Conservation (phyloP, 2,329 filamentous ascomycete species). For the Calonectria ilicicola region DNA sequence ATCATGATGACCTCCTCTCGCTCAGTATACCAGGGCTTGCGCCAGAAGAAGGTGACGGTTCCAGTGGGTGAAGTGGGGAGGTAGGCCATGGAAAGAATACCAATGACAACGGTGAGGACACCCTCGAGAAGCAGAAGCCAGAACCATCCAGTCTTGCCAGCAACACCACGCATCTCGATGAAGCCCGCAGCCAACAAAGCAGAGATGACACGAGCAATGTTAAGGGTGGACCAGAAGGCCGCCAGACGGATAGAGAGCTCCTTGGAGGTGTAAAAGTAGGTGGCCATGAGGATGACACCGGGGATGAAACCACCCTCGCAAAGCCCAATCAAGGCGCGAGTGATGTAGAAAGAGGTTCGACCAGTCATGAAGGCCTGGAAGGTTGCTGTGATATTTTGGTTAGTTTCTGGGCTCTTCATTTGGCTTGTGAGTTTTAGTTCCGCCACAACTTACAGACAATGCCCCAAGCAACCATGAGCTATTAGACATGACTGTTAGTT, state of each 20-base stretch:
- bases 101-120: slow-evolving; percentile 64
- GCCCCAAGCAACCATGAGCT: slow-evolving; percentile 63
- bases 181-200: slow-evolving; percentile 60
- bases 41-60: slow-evolving; percentile 71
- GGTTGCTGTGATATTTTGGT: slow-evolving; percentile 46
- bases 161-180: slow-evolving; percentile 62
- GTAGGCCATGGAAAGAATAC: slow-evolving; percentile 66
- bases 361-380: slow-evolving; percentile 65
- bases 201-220: slow-evolving; percentile 57
- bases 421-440: background rate
- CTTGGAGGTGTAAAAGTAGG: slow-evolving; percentile 78
- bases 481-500: background rate
- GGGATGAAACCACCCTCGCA: slow-evolving; percentile 70
- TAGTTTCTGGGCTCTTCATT: slow-evolving; percentile 38
- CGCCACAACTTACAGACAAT: slow-evolving; percentile 49
- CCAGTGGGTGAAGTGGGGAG: slow-evolving; percentile 74
- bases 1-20: slow-evolving; percentile 78
- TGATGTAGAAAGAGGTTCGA: slow-evolving; percentile 61
- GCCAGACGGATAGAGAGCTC: slow-evolving; percentile 76
- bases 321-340: slow-evolving; percentile 64
- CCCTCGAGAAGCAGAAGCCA: slow-evolving; percentile 62
- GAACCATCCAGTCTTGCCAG: slow-evolving; percentile 65
- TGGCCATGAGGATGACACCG: slow-evolving; percentile 73
- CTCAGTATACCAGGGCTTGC: slow-evolving; percentile 75
- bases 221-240: slow-evolving; percentile 73